phyloP scores from a whole-genome alignment of 2,329 filamentous ascomycete genomes.

The Daldinia sp. region DNA sequence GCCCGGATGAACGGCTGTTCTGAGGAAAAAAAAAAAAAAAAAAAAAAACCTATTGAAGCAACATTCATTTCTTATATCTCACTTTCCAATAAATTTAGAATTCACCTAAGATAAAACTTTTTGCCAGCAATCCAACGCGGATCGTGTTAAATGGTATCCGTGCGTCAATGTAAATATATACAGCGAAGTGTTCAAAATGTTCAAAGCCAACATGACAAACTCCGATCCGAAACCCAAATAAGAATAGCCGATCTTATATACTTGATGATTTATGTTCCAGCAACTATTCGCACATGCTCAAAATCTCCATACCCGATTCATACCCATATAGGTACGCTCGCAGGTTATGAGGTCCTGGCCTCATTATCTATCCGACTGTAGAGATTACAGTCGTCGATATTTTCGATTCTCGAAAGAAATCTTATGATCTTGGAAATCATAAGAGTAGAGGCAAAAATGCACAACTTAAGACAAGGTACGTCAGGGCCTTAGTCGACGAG shows the following conservation, averaged over 20 bases:
- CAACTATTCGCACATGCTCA: neutral
- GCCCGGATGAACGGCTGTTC: neutral
- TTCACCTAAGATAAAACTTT: neutral
- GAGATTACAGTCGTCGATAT: neutral
- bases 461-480: constrained; percentile 18
- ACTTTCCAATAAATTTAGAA: neutral
- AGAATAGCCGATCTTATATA: neutral
- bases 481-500: neutral
- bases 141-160: constrained; percentile 14
- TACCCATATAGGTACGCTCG: neutral
- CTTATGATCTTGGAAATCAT: constrained; percentile 12
- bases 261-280: constrained; percentile 7
- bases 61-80: neutral
- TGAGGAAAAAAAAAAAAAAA: no score
- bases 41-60: no score
- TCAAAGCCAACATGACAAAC: constrained; percentile 3
- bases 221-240: constrained; percentile 10
- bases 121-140: constrained; percentile 8
- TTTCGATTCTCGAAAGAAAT: neutral
- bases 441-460: constrained; percentile 23
- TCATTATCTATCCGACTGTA: neutral
- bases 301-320: neutral
- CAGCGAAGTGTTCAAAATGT: neutral
- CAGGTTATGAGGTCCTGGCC: constrained; percentile 4
- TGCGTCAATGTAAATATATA: constrained; percentile 12